Conservation (phyloP, 305 asterid species). For the Plantago coronopus region DNA sequence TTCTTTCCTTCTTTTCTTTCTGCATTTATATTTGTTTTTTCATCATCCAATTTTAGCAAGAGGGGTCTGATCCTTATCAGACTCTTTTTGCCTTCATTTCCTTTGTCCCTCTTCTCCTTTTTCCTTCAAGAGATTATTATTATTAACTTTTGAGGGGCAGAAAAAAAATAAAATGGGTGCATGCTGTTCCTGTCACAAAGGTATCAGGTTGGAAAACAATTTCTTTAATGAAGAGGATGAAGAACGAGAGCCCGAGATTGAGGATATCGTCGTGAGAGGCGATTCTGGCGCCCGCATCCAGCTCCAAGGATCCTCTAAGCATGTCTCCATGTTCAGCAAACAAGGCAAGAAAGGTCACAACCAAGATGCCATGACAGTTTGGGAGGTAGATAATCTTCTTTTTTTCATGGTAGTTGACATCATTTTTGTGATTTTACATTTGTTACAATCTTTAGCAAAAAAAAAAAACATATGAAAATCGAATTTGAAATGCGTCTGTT, state of each 20-base stretch:
- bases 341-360: conserved; percentile 69
- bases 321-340: conserved; percentile 51
- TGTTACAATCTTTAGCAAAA: too few species aligned
- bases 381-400: conserved; percentile 52
- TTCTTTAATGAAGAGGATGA: conserved; percentile 34
- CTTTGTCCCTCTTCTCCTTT: conserved; percentile 17
- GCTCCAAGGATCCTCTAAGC: conserved; percentile 59
- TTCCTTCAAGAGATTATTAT: conserved; percentile 1
- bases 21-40: neutral
- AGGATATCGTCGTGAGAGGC: conserved; percentile 37
- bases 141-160: conserved; percentile 22
- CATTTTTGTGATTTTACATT: too few species aligned
- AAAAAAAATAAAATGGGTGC: conserved; percentile 82
- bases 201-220: conserved; percentile 29
- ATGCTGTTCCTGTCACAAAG: conserved; percentile 77
- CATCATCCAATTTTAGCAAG: conserved; percentile 5
- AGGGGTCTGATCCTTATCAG: conserved; percentile 9
- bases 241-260: conserved; percentile 29
- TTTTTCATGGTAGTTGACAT: neutral
- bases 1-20: conserved; percentile 5
- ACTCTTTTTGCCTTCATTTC: conserved; percentile 14
- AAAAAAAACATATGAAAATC: too few species aligned
- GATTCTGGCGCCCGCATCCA: conserved; percentile 56
- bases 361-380: conserved; percentile 89
- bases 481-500: too few species aligned